Evolutionary conservation across 2,329 filamentous ascomycete species (phyloP), one percentile per base, ranked within the genome.

Genomic region (Beauveria brongniartii): DNA sequence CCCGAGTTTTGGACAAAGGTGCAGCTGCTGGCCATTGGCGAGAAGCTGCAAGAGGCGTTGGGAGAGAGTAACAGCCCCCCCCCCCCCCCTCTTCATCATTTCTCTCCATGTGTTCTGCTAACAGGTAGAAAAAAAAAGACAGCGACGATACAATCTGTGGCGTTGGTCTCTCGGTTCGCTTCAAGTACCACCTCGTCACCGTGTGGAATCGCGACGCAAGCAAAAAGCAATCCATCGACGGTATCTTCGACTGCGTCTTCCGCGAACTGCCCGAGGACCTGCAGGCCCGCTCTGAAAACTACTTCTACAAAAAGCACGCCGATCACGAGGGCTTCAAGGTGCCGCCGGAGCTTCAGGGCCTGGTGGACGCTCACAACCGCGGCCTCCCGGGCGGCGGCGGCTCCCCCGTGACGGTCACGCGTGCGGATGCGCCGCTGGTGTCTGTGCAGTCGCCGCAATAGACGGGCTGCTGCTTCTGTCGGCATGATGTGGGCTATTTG

Each of bases 181-280:
- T 94, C 81, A 96, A 92, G 76, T 89, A 87, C 34, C 87, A 93
- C 72, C 84, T 96, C 67, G 88, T 97, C 71, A 89, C 90, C 67
- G 84, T 97, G 69, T 97, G 93, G 93, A 94, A 96, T 77, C 90
- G 94, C 64, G 89, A 96, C 69, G 87, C 87, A 24, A 87, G 85
- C 63, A 92, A 94, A 74, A 81, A 90, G 69, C 85, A 83, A 67
- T 94, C 91, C 6, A 83, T 94, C 67, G 86, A 93, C 70, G 83
- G 80, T 64, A 81, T 97, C 63, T 80, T 92, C 54, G 77, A 84
- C 64, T 88, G 85, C 53, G 86, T 96, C 57, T 78, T 96, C 53
- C 82, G 87, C 56, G 84, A 90, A 65, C 78, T 97, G 34, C 88
- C 88, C 6, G 76, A 81, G 1, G 89, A 94, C 70, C 76, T 96